A percentile compares a stretch with the other conserved stretches of the same genome.
phyloP scores from a whole-genome alignment of 768 basidiomycete genomes.

The Phaeotremella fagi region DNA sequence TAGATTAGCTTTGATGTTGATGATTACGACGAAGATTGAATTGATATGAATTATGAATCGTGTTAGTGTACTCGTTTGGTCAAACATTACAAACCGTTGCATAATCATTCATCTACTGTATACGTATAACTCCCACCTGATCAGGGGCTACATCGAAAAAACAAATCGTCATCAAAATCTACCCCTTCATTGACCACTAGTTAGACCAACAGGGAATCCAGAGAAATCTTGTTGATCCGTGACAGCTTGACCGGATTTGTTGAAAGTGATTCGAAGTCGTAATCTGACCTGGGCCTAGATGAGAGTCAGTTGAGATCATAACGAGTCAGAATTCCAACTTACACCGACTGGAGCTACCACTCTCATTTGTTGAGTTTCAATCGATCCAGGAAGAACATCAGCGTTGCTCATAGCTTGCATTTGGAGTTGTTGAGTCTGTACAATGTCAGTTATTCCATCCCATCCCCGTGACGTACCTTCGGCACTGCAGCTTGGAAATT shows the following conservation, averaged over 20 bases:
- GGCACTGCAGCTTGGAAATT: conserved; percentile 98
- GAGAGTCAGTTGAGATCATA: background rate
- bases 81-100: too few species aligned
- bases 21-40: too few species aligned
- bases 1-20: too few species aligned
- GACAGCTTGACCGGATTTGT: conserved; percentile 59
- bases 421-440: conserved; percentile 87
- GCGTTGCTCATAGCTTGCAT: conserved; percentile 96
- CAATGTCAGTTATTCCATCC: background rate
- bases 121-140: too few species aligned
- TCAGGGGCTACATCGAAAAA: too few species aligned
- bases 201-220: conserved; percentile 65
- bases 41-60: too few species aligned
- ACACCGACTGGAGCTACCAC: conserved; percentile 83
- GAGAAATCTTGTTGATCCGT: conserved; percentile 95
- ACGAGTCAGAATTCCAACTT: conserved; percentile 46
- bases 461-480: conserved; percentile 58
- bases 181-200: too few species aligned
- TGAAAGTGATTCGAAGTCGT: conserved; percentile 75
- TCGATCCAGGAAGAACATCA: conserved; percentile 66
- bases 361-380: conserved; percentile 93
- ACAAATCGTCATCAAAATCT: too few species aligned
- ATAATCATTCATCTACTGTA: too few species aligned
- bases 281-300: conserved; percentile 73
- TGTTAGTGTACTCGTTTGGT: too few species aligned